Base-by-base conservation (phyloP, 495 filamentous ascomycete species). In the Aspergillus leporis region DNA sequence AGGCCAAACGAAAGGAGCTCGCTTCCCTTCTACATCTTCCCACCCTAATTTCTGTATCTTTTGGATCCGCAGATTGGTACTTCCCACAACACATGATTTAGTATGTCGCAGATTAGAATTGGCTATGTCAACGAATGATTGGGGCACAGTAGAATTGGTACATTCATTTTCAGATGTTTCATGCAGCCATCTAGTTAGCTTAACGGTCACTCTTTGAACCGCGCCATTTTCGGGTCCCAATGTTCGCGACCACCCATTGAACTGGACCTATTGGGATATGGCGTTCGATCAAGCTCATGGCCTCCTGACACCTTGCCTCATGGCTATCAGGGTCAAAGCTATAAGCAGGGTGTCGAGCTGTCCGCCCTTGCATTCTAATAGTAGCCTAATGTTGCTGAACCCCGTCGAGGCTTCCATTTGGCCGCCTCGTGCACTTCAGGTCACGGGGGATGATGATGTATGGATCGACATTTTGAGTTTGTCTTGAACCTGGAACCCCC, bases 221-320 rank as follows among this genome's bases (percentile, higher is more conserved):
- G 13, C 32, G 13, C 32, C 32, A 36, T 36, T 36, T 36, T 36
- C 32, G 32, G 32, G 32, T n/a, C 16, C 14, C 5, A 41, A 5
- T n/a, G 16, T 41, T 41, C 38, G 14, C 9, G 10, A 41, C 16
- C 38, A 41, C 14, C 38, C 38, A 41, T 41, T 41, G 16, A 41
- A 3, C 4, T 41, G 10, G n/a, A 18, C 9, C 43, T n/a, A 47
- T 23, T 47, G 40, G 57, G 36, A 30, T 51, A 61, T 66, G 63
- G 56, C 56, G 66, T 66, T 63, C 58, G 51, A 69, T 67, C 59
- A 67, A 70, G 69, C 62, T 69, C 58, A 63, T 58, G 34, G 51
- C 48, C 58, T 59, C 56, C 60, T 56, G 23, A 30, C 65, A 63
- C 61, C 55, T 62, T 65, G 57, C 63, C 55, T 51, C 31, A 56